Percentiles rank a stretch among this genome's conserved stretches.
Evolutionary conservation across 1,139 yeast species (phyloP).

Genomic region (Debaryomyces nepalensis): DNA sequence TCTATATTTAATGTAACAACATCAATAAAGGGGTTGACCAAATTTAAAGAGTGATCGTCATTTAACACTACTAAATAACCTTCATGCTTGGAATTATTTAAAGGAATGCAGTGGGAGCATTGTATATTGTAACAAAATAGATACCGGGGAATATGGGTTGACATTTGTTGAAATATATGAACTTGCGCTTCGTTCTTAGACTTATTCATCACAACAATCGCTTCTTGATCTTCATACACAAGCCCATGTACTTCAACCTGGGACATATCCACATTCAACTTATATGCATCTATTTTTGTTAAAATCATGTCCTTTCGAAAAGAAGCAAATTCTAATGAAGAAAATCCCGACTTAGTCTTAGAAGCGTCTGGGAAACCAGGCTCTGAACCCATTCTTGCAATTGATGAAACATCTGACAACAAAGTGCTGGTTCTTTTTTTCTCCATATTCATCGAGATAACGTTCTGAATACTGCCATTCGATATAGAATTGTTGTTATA

Average conservation of each 20-base stretch:
- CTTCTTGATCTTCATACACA: slow-evolving; percentile 59
- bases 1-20: slow-evolving; percentile 51
- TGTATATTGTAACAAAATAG: slow-evolving; percentile 39
- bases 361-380: slow-evolving; percentile 35
- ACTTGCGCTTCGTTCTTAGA: slow-evolving; percentile 46
- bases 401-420: slow-evolving; percentile 58
- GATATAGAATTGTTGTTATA: slow-evolving; percentile 6
- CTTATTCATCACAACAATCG: slow-evolving; percentile 51
- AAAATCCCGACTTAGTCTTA: slow-evolving; percentile 22
- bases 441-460: slow-evolving; percentile 47
- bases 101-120: slow-evolving; percentile 48
- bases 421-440: slow-evolving; percentile 59
- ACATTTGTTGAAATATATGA: slow-evolving; percentile 51
- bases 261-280: slow-evolving; percentile 31
- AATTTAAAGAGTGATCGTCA: slow-evolving; percentile 37
- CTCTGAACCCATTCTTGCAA: slow-evolving; percentile 64
- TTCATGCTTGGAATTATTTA: slow-evolving; percentile 35
- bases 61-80: slow-evolving; percentile 50
- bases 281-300: slow-evolving; percentile 58
- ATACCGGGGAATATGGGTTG: slow-evolving; percentile 38
- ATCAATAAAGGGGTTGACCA: slow-evolving; percentile 71
- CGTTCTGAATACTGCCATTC: slow-evolving; percentile 16
- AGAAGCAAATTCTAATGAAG: slow-evolving; percentile 29
- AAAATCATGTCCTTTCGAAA: slow-evolving; percentile 69
- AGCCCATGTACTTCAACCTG: slow-evolving; percentile 50